Evolutionary conservation across 257 asterid genomes (phyloP).

Genomic region (Lycium barbarum): DNA sequence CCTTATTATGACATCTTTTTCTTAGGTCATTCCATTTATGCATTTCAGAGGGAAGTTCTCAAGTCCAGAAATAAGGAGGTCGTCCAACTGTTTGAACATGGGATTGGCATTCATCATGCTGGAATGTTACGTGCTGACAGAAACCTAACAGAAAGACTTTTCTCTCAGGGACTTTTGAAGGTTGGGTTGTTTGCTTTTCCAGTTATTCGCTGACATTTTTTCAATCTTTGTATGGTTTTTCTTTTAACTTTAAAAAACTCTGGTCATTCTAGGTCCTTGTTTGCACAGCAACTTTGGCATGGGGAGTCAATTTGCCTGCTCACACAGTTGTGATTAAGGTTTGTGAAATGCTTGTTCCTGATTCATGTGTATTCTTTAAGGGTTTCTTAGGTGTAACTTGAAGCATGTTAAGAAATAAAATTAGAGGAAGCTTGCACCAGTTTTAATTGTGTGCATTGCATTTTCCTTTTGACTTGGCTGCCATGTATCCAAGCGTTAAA

Average conservation of each 20-base stretch:
- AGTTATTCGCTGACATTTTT: constrained; percentile 24
- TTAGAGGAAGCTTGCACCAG: neutral
- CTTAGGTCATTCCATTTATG: constrained; percentile 37
- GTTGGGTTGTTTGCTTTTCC: constrained; percentile 41
- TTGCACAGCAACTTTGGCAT: constrained; percentile 98
- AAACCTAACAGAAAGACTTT: constrained; percentile 92
- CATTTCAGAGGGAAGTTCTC: constrained; percentile 81
- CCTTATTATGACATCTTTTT: constrained; percentile 31
- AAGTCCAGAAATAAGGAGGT: constrained; percentile 95
- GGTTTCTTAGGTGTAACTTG: neutral
- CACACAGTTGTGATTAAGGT: constrained; percentile 99
- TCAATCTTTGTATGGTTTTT: constrained; percentile 8
- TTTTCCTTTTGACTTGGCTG: neutral
- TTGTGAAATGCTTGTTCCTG: constrained; percentile 40
- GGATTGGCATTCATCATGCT: constrained; percentile 98
- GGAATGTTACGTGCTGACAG: constrained; percentile 98
- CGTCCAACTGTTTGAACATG: constrained; percentile 81
- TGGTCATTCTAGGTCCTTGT: constrained; percentile 77
- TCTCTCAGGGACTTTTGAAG: constrained; percentile 93
- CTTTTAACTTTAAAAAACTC: constrained; percentile 35
- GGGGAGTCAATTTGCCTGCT: constrained; percentile 99
- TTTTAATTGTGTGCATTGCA: neutral
- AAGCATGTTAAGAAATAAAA: neutral
- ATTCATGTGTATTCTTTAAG: constrained; percentile 4
- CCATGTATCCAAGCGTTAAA: constrained; percentile 9